Evolutionary conservation across 768 basidiomycete species (phyloP).

Genomic region (Cystobasidium tubakii): DNA sequence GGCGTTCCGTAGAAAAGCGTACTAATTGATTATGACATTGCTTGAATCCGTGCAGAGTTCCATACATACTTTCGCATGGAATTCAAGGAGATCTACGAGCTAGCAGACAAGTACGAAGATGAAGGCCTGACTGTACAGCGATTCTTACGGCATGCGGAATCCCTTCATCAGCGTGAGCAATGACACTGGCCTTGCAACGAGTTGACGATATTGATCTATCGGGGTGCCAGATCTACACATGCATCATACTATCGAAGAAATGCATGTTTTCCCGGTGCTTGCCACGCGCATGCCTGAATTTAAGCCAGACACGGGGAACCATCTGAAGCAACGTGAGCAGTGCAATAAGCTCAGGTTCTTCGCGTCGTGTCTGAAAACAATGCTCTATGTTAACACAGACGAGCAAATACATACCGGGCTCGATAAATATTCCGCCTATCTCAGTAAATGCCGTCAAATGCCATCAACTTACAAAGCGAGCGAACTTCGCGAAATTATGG

Average conservation of each 20-base stretch:
- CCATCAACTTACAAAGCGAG: constrained; percentile 45
- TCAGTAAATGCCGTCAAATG: constrained; percentile 40
- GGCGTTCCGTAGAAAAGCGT: background rate
- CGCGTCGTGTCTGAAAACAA: background rate
- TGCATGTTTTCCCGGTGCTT: constrained; percentile 49
- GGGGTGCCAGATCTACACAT: background rate
- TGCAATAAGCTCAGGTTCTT: background rate
- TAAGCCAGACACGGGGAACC: constrained; percentile 48
- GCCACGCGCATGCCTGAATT: constrained; percentile 50
- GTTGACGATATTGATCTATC: background rate
- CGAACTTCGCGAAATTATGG: constrained; percentile 47
- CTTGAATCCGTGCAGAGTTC: too few relatives aligned
- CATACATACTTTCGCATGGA: constrained; percentile 8
- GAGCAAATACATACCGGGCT: constrained; percentile 38
- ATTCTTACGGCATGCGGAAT: background rate
- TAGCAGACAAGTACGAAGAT: constrained; percentile 7
- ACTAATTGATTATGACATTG: too few relatives aligned
- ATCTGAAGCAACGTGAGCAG: constrained; percentile 48
- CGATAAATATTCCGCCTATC: constrained; percentile 46
- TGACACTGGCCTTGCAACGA: background rate
- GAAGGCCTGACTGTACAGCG: background rate
- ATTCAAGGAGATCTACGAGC: background rate
- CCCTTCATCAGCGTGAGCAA: constrained; percentile 3
- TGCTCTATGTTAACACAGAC: background rate
- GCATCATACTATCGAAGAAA: constrained; percentile 39